These are phyloP conservation scores for Wakefieldia striispora DNA, from an alignment of 768 basidiomycete species.

Conservation along the genomic window DNA sequence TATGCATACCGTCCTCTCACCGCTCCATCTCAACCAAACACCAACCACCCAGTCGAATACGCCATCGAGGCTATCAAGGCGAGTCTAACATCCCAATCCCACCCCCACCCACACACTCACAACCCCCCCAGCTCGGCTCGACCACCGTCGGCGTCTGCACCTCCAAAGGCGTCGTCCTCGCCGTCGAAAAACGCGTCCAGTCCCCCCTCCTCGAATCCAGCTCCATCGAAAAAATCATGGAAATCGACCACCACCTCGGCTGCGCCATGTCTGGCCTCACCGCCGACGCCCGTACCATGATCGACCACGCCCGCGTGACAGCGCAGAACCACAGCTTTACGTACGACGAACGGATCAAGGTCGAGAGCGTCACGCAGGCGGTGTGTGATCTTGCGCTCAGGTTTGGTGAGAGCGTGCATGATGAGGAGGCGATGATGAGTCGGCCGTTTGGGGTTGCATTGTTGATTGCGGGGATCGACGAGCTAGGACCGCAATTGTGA, in stretches of 20 bases:
- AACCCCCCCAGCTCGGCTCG: constrained; percentile 75
- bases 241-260: constrained; percentile 94
- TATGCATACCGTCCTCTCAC: constrained; percentile 31
- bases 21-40: constrained; percentile 9
- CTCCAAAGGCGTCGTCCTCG: constrained; percentile 86
- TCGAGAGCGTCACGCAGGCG: constrained; percentile 97
- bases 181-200: constrained; percentile 97
- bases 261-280: constrained; percentile 98
- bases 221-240: constrained; percentile 99
- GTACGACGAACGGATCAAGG: constrained; percentile 95
- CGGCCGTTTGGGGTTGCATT: constrained; percentile 97
- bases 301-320: constrained; percentile 98
- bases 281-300: constrained; percentile 98
- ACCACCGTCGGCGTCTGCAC: constrained; percentile 97
- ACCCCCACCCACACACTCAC: constrained; percentile 1
- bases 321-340: constrained; percentile 95
- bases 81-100: not conserved
- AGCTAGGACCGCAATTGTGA: constrained; percentile 92
- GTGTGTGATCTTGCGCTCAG: constrained; percentile 96
- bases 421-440: constrained; percentile 99
- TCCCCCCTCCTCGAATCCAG: constrained; percentile 92
- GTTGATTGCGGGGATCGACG: constrained; percentile 96
- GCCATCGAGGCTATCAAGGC: constrained; percentile 99
- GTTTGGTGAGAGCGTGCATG: constrained; percentile 98
- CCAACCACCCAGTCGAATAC: constrained; percentile 77